A percentile compares a stretch with the other conserved stretches of the same genome.
Conservation (phyloP, 192 early-diverging fungal species). For the Coemansia sp. region DNA sequence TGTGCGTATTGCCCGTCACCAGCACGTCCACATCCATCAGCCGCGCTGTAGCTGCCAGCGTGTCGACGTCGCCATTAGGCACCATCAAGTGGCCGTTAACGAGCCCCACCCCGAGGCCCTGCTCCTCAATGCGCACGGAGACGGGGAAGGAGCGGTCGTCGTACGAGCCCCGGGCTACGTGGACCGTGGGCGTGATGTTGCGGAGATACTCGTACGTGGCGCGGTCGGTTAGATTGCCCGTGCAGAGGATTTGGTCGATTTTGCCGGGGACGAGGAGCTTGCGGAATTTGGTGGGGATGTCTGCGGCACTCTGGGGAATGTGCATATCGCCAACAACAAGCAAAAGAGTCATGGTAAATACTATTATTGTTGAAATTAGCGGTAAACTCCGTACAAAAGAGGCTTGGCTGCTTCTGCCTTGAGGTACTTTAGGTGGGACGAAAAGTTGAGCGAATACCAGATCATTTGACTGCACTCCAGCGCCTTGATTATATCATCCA, state of each 20-base stretch:
- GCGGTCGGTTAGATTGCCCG: slow-evolving; percentile 82
- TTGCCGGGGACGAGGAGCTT: slow-evolving; percentile 93
- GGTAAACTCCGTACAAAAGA: slow-evolving; percentile 24
- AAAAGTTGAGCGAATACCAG: slow-evolving; percentile 52
- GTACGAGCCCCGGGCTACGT: slow-evolving; percentile 78
- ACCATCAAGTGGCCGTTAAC: slow-evolving; percentile 87
- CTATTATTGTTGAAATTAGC: not conserved
- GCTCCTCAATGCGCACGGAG: slow-evolving; percentile 65
- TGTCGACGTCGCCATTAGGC: slow-evolving; percentile 57
- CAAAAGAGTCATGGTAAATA: slow-evolving; percentile 58
- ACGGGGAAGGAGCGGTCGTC: slow-evolving; percentile 65
- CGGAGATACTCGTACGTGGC: slow-evolving; percentile 87
- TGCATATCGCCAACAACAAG: slow-evolving; percentile 92
- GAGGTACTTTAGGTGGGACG: slow-evolving; percentile 36
- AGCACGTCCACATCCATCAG: slow-evolving; percentile 92
- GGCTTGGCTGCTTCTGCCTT: slow-evolving; percentile 30
- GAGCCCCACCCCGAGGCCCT: slow-evolving; percentile 67
- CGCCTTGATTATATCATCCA: slow-evolving; percentile 39
- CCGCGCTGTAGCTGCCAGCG: slow-evolving; percentile 72
- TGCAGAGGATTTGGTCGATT: slow-evolving; percentile 92
- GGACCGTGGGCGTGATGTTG: slow-evolving; percentile 73
- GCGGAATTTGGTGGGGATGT: slow-evolving; percentile 89
- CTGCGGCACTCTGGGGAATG: slow-evolving; percentile 87
- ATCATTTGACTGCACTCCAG: slow-evolving; percentile 47
- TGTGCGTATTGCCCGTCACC: slow-evolving; percentile 83